phyloP scores from a whole-genome alignment of 2,329 filamentous ascomycete species.

The Lomentospora prolificans region DNA sequence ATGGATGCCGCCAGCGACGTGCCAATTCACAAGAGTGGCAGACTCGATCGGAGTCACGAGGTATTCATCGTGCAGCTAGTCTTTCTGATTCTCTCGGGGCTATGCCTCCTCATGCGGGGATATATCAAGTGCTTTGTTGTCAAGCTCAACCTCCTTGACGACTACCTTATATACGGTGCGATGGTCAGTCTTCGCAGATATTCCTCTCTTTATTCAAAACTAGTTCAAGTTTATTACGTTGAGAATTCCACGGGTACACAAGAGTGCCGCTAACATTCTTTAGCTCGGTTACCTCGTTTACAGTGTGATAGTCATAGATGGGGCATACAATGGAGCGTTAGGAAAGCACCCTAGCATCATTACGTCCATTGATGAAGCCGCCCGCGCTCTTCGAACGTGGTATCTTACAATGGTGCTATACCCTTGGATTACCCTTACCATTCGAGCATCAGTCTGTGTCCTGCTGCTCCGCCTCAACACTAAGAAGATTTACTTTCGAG shows the following conservation, averaged over 20 bases:
- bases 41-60: background rate
- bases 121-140: conserved; percentile 34
- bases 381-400: conserved; percentile 23
- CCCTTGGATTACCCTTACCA: conserved; percentile 25
- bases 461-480: conserved; percentile 30
- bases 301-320: conserved; percentile 21
- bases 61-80: conserved; percentile 1
- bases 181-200: conserved; percentile 29
- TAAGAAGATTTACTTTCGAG: conserved; percentile 17
- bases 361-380: conserved; percentile 13
- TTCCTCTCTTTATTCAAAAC: background rate
- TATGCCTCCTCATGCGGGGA: conserved; percentile 29
- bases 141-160: conserved; percentile 32
- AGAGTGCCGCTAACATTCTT: background rate
- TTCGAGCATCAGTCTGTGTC: conserved; percentile 30
- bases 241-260: too few species aligned
- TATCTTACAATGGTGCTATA: conserved; percentile 31
- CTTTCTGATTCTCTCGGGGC: conserved; percentile 25
- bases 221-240: background rate
- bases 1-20: background rate
- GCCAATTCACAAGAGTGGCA: background rate
- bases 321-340: conserved; percentile 20
- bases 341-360: conserved; percentile 17
- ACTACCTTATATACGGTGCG: conserved; percentile 35
- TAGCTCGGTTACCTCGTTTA: conserved; percentile 26